Percentiles rank a stretch among this genome's conserved stretches.
Conservation (phyloP, 345 rosid genomes). For the Trapa bicornis region DNA sequence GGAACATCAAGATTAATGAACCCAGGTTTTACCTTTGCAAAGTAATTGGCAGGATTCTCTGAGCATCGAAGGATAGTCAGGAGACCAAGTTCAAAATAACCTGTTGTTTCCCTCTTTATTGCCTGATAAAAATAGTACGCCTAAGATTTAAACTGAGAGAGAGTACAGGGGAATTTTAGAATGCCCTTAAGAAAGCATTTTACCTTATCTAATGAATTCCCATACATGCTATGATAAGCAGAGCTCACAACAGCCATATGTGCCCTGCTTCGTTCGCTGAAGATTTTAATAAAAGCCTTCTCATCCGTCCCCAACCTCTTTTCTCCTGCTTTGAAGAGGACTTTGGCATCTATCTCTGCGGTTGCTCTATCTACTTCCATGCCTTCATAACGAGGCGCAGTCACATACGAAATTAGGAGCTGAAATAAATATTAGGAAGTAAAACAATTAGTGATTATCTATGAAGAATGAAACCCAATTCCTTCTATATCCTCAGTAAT, state of each 20-base stretch:
- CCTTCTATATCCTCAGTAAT: too few species aligned
- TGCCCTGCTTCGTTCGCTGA: constrained; percentile 46
- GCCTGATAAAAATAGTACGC: constrained; percentile 23
- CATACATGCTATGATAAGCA: constrained; percentile 35
- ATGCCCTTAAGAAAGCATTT: not conserved
- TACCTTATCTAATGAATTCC: constrained; percentile 47
- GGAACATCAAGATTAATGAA: not conserved
- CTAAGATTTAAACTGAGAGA: not conserved
- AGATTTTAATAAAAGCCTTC: constrained; percentile 39
- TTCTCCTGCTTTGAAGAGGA: constrained; percentile 57
- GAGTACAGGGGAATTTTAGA: not conserved
- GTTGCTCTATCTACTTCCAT: constrained; percentile 29
- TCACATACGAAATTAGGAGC: constrained; percentile 48
- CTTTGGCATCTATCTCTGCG: constrained; percentile 39
- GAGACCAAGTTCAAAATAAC: constrained; percentile 38
- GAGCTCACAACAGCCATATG: constrained; percentile 39
- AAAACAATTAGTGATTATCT: not conserved
- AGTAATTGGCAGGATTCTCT: constrained; percentile 42
- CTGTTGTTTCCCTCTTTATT: constrained; percentile 52
- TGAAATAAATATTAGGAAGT: constrained; percentile 10
- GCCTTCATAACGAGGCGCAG: constrained; percentile 41
- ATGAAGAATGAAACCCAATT: too few species aligned
- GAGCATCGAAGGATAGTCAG: constrained; percentile 38
- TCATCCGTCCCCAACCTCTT: constrained; percentile 60
- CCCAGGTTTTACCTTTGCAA: constrained; percentile 36